Evolutionary conservation across 495 filamentous ascomycete genomes (phyloP).

Genomic region (Neurospora tetraspora): DNA sequence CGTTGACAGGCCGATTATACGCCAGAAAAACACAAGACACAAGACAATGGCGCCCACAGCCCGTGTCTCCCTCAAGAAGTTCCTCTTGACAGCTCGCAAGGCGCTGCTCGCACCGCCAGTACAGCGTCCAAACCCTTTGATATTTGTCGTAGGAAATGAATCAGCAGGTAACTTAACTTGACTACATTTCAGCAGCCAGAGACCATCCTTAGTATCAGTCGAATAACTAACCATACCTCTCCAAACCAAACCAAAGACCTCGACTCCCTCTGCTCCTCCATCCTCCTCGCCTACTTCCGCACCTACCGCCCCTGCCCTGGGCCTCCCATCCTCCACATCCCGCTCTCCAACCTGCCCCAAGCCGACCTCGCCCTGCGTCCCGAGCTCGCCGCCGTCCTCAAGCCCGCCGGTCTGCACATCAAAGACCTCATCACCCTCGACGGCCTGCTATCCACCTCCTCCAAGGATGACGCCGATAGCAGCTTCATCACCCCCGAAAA

Average conservation of each 20-base stretch:
- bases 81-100: conserved; percentile 30
- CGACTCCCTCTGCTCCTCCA: conserved; percentile 78
- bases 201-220: no score
- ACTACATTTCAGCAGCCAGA: no score
- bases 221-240: not conserved
- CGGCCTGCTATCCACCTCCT: conserved; percentile 27
- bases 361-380: conserved; percentile 65
- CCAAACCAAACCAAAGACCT: conserved; percentile 54
- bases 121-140: conserved; percentile 32
- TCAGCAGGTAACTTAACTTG: conserved; percentile 48
- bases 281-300: conserved; percentile 79
- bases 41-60: not conserved
- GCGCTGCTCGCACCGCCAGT: conserved; percentile 27
- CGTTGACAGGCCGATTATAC: not conserved
- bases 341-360: conserved; percentile 65
- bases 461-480: not conserved
- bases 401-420: conserved; percentile 28
- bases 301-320: conserved; percentile 25
- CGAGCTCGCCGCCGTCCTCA: conserved; percentile 57
- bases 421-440: conserved; percentile 42
- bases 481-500: conserved; percentile 19
- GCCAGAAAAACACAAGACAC: not conserved
- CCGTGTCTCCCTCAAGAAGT: conserved; percentile 21
- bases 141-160: conserved; percentile 65
- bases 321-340: conserved; percentile 54